A percentile compares a stretch with the other conserved stretches of the same genome.
These are phyloP conservation scores for Cudoniella acicularis DNA, from an alignment of 495 filamentous ascomycete genomes.

Conservation along the genomic window DNA sequence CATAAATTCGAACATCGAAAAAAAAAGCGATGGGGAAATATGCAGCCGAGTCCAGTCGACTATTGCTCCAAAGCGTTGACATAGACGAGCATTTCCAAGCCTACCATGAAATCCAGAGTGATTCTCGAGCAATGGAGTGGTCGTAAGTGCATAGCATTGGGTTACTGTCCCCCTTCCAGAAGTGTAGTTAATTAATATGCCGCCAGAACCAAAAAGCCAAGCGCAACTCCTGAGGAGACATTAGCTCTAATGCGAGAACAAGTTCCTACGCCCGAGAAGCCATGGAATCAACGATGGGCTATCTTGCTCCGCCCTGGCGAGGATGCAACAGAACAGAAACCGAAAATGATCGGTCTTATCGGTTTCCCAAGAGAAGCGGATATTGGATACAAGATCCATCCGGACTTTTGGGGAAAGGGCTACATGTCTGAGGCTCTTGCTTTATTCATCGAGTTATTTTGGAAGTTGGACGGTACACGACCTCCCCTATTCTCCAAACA, in stretches of 20 bases:
- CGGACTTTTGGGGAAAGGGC: constrained; percentile 22
- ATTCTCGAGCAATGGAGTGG: neutral
- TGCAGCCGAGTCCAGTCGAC: neutral
- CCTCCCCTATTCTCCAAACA: neutral
- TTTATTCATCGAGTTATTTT: constrained; percentile 16
- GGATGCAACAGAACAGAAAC: neutral
- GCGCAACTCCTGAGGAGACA: neutral
- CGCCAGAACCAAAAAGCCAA: neutral
- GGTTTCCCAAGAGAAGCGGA: constrained; percentile 10
- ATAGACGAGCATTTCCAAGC: neutral
- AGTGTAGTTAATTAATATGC: neutral
- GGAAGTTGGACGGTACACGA: constrained; percentile 6
- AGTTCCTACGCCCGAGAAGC: neutral
- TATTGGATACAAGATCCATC: constrained; percentile 17
- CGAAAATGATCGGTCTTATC: constrained; percentile 16
- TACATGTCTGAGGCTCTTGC: constrained; percentile 22
- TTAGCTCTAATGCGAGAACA: neutral
- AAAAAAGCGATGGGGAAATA: neutral
- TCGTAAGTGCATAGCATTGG: neutral
- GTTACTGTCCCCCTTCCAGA: neutral
- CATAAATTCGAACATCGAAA: neutral
- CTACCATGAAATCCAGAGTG: neutral
- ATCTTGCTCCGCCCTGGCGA: neutral
- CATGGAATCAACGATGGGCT: neutral
- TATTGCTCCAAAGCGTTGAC: neutral